phyloP scores from a whole-genome alignment of 148 eudicot species.

The Dysphania ambrosioides region DNA sequence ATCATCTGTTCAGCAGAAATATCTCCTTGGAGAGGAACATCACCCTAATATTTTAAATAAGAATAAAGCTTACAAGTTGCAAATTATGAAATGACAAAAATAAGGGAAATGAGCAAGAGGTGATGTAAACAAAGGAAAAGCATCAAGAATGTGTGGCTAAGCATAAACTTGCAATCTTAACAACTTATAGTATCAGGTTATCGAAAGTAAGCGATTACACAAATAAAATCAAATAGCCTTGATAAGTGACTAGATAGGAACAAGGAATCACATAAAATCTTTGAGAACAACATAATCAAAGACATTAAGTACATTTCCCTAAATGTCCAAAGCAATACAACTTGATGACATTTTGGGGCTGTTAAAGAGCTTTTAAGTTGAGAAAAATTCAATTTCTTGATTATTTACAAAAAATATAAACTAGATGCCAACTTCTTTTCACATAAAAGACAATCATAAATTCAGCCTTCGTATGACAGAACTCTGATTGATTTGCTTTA shows the following conservation, averaged over 20 bases:
- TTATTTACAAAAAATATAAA: no score
- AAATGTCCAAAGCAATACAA: no score
- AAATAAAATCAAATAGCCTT: not conserved
- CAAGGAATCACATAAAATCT: not conserved
- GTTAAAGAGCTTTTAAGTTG: no score
- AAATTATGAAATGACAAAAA: not conserved
- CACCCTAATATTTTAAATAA: conserved; percentile 58
- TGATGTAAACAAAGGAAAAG: not conserved
- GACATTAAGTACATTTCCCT: no score
- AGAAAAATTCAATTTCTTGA: no score
- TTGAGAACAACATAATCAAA: not conserved
- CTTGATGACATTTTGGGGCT: no score
- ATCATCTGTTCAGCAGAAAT: conserved; percentile 96
- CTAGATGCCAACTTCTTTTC: no score
- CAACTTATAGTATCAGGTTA: not conserved
- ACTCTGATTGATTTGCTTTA: no score
- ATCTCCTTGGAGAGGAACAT: conserved; percentile 94
- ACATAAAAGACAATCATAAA: no score
- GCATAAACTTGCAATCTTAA: not conserved
- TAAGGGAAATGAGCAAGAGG: not conserved
- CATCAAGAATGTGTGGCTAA: not conserved
- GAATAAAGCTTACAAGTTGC: conserved; percentile 17
- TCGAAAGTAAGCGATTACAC: not conserved
- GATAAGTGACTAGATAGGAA: not conserved
- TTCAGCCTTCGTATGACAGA: no score